These are phyloP conservation scores for Pestalotiopsis sp. DNA, from an alignment of 2,329 filamentous ascomycete species.

Conservation along the genomic window DNA sequence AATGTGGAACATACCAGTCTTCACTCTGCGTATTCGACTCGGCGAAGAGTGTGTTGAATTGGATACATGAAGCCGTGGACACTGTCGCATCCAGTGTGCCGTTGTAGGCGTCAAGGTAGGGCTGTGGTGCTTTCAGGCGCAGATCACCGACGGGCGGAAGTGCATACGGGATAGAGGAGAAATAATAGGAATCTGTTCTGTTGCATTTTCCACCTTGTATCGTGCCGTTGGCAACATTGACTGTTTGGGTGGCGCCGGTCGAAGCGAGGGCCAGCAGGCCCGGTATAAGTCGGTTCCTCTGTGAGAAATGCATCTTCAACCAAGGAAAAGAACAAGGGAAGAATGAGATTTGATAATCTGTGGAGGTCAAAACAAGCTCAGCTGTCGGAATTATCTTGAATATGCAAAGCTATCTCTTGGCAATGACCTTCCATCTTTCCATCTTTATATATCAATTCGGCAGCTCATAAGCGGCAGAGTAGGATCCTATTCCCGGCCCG, in stretches of 20 bases:
- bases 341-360: neutral
- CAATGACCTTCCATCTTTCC: neutral
- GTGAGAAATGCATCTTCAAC: neutral
- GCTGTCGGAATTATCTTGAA: neutral
- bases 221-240: conserved; percentile 15
- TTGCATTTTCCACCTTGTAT: conserved; percentile 19
- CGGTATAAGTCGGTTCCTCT: neutral
- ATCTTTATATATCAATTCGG: neutral
- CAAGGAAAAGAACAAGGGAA: neutral
- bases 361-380: neutral
- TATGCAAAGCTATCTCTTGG: neutral
- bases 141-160: conserved; percentile 20
- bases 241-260: neutral
- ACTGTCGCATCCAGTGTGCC: conserved; percentile 18
- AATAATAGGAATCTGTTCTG: conserved; percentile 18
- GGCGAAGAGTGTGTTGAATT: conserved; percentile 17
- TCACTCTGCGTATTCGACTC: conserved; percentile 17
- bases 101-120: conserved; percentile 7
- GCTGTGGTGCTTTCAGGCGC: conserved; percentile 20
- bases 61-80: conserved; percentile 18
- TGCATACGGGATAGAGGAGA: conserved; percentile 23
- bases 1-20: conserved; percentile 17
- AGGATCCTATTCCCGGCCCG: neutral
- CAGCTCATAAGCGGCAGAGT: neutral
- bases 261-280: neutral